phyloP scores from a whole-genome alignment of 768 basidiomycete species.

The Termitomyces sp. region DNA sequence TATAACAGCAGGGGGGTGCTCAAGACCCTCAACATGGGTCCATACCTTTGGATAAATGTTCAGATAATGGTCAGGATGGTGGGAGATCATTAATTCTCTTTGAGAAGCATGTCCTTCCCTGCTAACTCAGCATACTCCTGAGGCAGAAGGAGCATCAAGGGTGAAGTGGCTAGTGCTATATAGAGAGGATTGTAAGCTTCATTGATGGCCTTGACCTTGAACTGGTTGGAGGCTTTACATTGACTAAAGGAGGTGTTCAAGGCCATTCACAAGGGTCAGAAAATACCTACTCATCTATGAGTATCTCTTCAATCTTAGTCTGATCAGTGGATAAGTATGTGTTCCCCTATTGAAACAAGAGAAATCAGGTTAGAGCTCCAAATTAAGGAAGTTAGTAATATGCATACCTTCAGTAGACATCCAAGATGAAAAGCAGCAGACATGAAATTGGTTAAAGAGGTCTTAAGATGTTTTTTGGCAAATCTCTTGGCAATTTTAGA shows the following conservation, averaged over 20 bases:
- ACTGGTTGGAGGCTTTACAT: background rate
- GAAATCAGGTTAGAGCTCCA: too few relatives aligned
- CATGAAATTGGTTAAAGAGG: background rate
- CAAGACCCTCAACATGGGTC: slow-evolving; percentile 1
- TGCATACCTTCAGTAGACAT: background rate
- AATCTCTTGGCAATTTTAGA: background rate
- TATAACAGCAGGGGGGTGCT: background rate
- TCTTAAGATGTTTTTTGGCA: background rate
- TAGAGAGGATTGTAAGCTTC: too few relatives aligned
- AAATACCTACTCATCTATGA: background rate
- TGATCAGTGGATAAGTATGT: background rate
- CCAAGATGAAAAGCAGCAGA: background rate
- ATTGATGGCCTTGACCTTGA: too few relatives aligned
- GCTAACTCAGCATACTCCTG: too few relatives aligned
- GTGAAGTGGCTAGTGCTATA: too few relatives aligned
- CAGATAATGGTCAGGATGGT: too few relatives aligned
- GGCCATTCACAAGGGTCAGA: background rate
- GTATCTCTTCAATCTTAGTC: background rate
- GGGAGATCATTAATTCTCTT: too few relatives aligned
- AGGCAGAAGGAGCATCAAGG: too few relatives aligned
- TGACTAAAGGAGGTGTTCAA: background rate
- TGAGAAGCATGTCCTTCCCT: too few relatives aligned
- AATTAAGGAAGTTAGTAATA: too few relatives aligned
- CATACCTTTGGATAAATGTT: too few relatives aligned
- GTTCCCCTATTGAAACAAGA: background rate